Evolutionary conservation across 192 early-diverging fungal species (phyloP), one percentile per base, ranked within the genome.

Genomic region (Coemansia sp.): DNA sequence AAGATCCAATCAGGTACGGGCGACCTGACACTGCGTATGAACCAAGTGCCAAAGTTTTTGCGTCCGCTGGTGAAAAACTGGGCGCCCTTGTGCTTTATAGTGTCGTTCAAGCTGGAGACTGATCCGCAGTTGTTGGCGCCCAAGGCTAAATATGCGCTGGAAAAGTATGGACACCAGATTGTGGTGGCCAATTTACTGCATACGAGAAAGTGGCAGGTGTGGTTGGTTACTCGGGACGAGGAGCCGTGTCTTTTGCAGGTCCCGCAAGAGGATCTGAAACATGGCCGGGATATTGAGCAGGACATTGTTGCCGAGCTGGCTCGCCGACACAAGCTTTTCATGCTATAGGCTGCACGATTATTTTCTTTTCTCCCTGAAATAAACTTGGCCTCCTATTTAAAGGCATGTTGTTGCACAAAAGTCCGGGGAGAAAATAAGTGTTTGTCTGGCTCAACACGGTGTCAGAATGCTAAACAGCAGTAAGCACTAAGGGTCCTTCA

Each of bases 51-150:
- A 54, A 99, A 99, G 67, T 90, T 98, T 53, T 78, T 99, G 55
- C 85, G 88, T 14, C 97, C 97, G 1, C 76, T 99, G 18, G 96
- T 99, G 14, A 92, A 88, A 39, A 86, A 91, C 52, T 99, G 97
- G 97, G 94, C 91, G 0, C 83, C 84, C n/a, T 52, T 73, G 24
- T 91, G 91, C 5, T 93, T 92, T 65, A 93, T 95, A 67, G 88
- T 99, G n/a, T 99, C 97, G 18, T 99, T 99, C 81, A 99, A 85
- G 85, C 71, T 99, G 5, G 97, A 99, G 64, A 99, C 97, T 0
- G 97, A 99, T 61, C 84, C 85, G 1, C 61, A 76, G 11, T 68
- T 99, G 29, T 71, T 99, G 51, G 85, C 90, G 16, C 64, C 84
- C 32, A 99, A 99, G 78, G 86, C 95, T 0, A 80, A 84, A 14